A percentile compares a stretch with the other conserved stretches of the same genome.
These are phyloP conservation scores for Myxozyma neotropica DNA, from an alignment of 805 yeast species.

Conservation along the genomic window DNA sequence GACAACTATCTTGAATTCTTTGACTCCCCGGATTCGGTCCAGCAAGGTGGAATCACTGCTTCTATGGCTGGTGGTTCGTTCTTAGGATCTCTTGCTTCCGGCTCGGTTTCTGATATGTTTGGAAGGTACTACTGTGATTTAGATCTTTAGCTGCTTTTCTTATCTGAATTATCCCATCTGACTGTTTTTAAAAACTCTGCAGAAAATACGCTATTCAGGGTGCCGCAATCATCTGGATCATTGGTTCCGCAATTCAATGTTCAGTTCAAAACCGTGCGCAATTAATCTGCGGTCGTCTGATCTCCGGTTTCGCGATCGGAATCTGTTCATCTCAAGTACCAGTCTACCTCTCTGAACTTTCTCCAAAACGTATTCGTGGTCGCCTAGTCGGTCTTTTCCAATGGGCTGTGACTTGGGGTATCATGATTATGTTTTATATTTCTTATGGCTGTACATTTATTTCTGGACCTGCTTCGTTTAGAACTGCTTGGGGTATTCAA, in stretches of 20 bases:
- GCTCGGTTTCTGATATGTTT: conserved; percentile 50
- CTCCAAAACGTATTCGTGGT: conserved; percentile 64
- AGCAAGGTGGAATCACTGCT: conserved; percentile 75
- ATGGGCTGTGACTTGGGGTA: conserved; percentile 65
- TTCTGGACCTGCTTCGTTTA: conserved; percentile 48
- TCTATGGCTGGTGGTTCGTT: conserved; percentile 79
- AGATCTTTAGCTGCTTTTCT: too few relatives aligned
- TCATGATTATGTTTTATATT: conserved; percentile 58
- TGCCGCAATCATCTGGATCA: conserved; percentile 22
- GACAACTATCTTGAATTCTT: conserved; percentile 56
- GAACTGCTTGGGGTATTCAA: conserved; percentile 63
- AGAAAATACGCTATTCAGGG: conserved; percentile 52
- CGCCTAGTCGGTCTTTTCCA: conserved; percentile 63
- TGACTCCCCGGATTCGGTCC: conserved; percentile 54
- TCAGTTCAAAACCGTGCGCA: conserved; percentile 50
- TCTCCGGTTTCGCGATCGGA: conserved; percentile 68
- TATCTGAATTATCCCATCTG: too few relatives aligned
- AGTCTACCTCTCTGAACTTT: conserved; percentile 64
- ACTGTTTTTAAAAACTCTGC: too few relatives aligned
- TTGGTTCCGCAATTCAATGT: conserved; percentile 55
- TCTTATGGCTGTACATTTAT: conserved; percentile 51
- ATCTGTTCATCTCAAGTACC: conserved; percentile 69
- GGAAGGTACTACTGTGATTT: conserved; percentile 54
- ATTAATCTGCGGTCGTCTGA: conserved; percentile 57
- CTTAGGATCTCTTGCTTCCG: conserved; percentile 63